Conservation (phyloP, 2,329 filamentous ascomycete genomes). For the Clonostachys sp. region DNA sequence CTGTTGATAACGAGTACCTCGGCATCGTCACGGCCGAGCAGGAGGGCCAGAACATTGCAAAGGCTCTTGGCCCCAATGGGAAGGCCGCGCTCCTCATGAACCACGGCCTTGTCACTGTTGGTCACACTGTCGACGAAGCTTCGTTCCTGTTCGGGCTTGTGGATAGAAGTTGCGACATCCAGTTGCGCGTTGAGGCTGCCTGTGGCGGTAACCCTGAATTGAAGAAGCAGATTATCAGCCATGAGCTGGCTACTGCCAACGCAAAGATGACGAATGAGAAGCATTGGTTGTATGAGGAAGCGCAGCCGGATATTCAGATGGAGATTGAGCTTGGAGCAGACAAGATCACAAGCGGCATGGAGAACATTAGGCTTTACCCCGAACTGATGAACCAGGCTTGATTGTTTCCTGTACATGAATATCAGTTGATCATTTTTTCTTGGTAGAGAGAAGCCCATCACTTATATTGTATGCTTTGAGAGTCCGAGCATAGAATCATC, state of each 20-base stretch:
- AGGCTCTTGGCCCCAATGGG: constrained; percentile 50
- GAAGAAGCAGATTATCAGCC: constrained; percentile 32
- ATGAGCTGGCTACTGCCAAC: constrained; percentile 31
- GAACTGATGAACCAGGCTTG: neutral
- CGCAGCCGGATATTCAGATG: constrained; percentile 38
- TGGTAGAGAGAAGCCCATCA: too few relatives aligned
- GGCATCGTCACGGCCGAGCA: constrained; percentile 53
- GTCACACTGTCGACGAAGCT: constrained; percentile 69
- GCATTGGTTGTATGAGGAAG: constrained; percentile 37
- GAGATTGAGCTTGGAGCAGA: constrained; percentile 36
- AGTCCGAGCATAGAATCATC: too few relatives aligned
- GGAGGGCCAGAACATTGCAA: constrained; percentile 61
- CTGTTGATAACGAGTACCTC: constrained; percentile 56
- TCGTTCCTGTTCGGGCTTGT: constrained; percentile 65
- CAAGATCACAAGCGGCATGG: constrained; percentile 12
- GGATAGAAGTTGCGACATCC: constrained; percentile 64
- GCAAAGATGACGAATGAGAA: constrained; percentile 39
- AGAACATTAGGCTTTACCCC: constrained; percentile 11
- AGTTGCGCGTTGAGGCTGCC: constrained; percentile 65
- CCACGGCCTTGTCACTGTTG: constrained; percentile 69
- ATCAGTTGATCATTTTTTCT: too few relatives aligned
- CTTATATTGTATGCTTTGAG: too few relatives aligned
- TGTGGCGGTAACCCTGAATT: constrained; percentile 32
- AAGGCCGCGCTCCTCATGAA: constrained; percentile 65
- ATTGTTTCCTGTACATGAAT: too few relatives aligned